Evolutionary conservation across 306 rosid species (phyloP), one percentile per base, ranked within the genome.

Genomic region (Pyrus bretschneideri): DNA sequence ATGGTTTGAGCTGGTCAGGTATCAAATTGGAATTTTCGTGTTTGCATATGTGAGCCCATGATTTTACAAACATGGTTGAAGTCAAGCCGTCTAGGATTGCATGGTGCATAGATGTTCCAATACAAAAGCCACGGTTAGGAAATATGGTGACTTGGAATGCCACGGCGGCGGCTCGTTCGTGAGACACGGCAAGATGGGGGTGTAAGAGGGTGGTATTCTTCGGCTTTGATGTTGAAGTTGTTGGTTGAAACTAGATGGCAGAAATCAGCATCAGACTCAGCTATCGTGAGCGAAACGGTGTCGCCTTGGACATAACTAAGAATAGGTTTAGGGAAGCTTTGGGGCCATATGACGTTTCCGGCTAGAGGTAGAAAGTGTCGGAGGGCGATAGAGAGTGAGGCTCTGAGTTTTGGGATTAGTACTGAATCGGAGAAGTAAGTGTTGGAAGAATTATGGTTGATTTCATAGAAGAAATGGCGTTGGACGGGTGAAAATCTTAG

Each of bases 311-410:
- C 69, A 75, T 72, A 86, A 19, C 29, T 1, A 25, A 58, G 25
- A 58, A 22, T 3, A 10, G 63, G 63, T 3, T 58, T 58, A 0
- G 63, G 29, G 63, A 83, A 84, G 7, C 74, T 52, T 0, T 68
- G 40, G 4, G 85, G 89, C 96, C 93, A 88, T 3, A 72, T 25
- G 6, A 90, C 63, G 10, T 67, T 85, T 6, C 89, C 87, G 22
- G 89, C 86, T 2, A 90, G 89, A 30, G 89, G 88, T 40, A 80
- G 74, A 67, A 83, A 90, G 77, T 83, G 76, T 12, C 74, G 79
- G 81, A 88, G 92, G 51, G 93, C 64, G 42, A 75, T 83, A 12
- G 96, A 86, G 74, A 86, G 91, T 0, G 89, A 83, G 46, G 81
- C 40, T 58, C 78, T 85, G 62, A 88, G 89, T 3, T 71, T 79